Evolutionary conservation across 495 filamentous ascomycete species (phyloP).

Genomic region (Aspergillus hancockii): DNA sequence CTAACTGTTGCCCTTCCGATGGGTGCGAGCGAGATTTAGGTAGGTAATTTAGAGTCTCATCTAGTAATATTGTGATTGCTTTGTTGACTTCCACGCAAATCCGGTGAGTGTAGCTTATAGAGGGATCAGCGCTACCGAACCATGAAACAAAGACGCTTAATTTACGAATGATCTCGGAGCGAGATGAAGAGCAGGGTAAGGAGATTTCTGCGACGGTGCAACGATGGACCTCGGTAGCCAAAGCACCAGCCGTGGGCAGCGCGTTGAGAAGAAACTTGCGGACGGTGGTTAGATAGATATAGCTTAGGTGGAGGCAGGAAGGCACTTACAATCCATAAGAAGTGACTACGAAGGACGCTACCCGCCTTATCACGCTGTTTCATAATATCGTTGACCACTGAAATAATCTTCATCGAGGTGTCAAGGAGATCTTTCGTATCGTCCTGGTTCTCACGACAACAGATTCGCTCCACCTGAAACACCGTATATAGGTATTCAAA

Average conservation of each 20-base stretch:
- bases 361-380: neutral
- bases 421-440: neutral
- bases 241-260: neutral
- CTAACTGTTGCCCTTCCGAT: neutral
- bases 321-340: neutral
- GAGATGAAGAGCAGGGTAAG: neutral
- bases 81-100: slow-evolving; percentile 6
- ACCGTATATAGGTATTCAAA: neutral
- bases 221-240: slow-evolving; percentile 1
- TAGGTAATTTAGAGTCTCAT: neutral
- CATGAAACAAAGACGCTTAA: slow-evolving; percentile 2
- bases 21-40: neutral
- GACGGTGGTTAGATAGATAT: neutral
- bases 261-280: neutral
- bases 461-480: slow-evolving; percentile 1
- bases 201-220: neutral
- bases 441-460: neutral
- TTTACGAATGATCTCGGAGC: slow-evolving; percentile 2
- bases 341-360: neutral
- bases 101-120: neutral
- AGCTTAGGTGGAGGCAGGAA: too few relatives aligned
- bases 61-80: neutral
- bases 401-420: neutral
- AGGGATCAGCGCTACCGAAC: neutral
- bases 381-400: neutral